A percentile compares a stretch with the other conserved stretches of the same genome.
These are phyloP conservation scores for Nicotiana knightiana DNA, from an alignment of 257 asterid species.

Conservation along the genomic window DNA sequence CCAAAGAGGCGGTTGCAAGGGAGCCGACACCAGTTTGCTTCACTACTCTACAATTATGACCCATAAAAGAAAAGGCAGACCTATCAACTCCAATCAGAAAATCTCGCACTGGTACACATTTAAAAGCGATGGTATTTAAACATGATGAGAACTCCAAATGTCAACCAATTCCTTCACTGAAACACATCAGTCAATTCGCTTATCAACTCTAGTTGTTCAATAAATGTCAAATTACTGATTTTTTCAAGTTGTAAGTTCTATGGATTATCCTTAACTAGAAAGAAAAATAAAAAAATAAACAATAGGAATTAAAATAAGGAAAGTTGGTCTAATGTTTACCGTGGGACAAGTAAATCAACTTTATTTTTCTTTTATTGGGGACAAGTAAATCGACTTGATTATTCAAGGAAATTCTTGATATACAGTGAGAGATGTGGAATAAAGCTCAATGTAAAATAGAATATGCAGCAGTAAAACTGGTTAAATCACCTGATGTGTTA, in stretches of 20 bases:
- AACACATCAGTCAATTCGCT: neutral
- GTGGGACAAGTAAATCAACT: neutral
- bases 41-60: neutral
- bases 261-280: neutral
- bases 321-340: neutral
- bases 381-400: neutral
- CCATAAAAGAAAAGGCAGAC: neutral
- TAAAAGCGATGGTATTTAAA: neutral
- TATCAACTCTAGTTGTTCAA: neutral
- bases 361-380: neutral
- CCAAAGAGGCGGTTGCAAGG: neutral
- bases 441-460: neutral
- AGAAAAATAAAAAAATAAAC: neutral
- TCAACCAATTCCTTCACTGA: neutral
- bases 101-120: neutral
- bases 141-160: neutral
- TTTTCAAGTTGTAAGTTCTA: neutral
- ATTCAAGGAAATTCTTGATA: neutral
- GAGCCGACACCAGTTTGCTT: neutral
- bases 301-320: neutral
- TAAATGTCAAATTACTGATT: neutral
- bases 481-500: conserved; percentile 54
- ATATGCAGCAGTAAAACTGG: neutral
- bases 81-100: neutral
- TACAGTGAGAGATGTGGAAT: neutral